Base-by-base conservation (phyloP, 306 rosid genomes). In the Pterocarpus santalinus region DNA sequence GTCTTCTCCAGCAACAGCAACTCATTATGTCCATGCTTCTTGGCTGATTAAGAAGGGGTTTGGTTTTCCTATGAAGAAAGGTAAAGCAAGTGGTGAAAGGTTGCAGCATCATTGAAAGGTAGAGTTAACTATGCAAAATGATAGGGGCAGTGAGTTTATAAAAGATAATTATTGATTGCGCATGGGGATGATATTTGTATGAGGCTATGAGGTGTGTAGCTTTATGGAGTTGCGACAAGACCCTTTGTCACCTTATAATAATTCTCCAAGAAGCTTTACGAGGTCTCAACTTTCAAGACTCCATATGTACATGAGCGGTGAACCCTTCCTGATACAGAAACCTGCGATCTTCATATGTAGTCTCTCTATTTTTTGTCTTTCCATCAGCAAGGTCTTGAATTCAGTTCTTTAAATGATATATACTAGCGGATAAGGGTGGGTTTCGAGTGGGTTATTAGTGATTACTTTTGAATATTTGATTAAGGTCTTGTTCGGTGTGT, bases 41-140 rank as follows among this genome's bases (percentile, higher is more conserved):
- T 58, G 82, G 75, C 16, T 82, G 55, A 10, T 70, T 65, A 57
- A 70, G 67, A 65, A 83, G 72, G 46, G 35, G 58, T 75, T 71
- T 77, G 49, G 74, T 72, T 66, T 75, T 81, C 30, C 77, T 47
- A 49, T 53, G 80, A 82, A 90, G 80, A 70, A 88, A 73, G 16
- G 85, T 17, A 46, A 89, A 88, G 86, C 83, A 84, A 64, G 53
- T 55, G 7, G 82, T 68, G 64, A 87, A 80, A 34, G 77, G 82
- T 74, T 82, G 77, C 17, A 81, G 74, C 88, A 80, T 91, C 11
- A 5, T 44, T 61, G 41, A 36, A 38, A 10, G 63, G 1, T 64
- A 38, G 17, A 47, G 74, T 49, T 74, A 39, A 35, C 28, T 28
- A 8, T n/a, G 5, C 43, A 44, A 46, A 56, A 61, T 64, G 60